phyloP scores from a whole-genome alignment of 768 basidiomycete genomes.

The Cantharellus cinnabarinus region DNA sequence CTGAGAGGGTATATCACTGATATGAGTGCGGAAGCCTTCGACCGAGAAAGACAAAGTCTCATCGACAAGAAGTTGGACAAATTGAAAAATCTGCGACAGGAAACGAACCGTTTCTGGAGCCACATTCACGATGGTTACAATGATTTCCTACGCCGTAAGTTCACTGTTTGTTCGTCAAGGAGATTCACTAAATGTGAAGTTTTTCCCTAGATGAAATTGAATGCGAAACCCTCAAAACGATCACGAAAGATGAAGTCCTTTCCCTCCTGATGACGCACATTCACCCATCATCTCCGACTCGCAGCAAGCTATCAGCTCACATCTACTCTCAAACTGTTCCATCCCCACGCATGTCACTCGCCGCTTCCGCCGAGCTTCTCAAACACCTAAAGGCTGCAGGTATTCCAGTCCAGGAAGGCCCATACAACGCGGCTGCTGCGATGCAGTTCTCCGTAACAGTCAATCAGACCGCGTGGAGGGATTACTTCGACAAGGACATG shows the following conservation, averaged over 20 bases:
- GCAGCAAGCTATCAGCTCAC: conserved; percentile 74
- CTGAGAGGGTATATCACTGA: conserved; percentile 47
- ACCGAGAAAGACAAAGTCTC: conserved; percentile 55
- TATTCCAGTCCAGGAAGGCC: conserved; percentile 29
- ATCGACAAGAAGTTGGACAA: conserved; percentile 69
- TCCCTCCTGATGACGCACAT: conserved; percentile 46
- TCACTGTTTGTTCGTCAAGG: not conserved
- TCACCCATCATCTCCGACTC: conserved; percentile 43
- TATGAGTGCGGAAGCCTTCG: conserved; percentile 55
- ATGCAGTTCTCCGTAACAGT: conserved; percentile 35
- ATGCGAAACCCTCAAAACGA: conserved; percentile 35
- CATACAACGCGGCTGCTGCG: conserved; percentile 31
- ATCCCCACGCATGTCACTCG: conserved; percentile 37
- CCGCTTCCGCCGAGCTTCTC: conserved; percentile 44
- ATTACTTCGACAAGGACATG: conserved; percentile 16
- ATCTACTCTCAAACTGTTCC: conserved; percentile 45
- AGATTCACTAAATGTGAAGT: not conserved
- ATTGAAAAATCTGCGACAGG: conserved; percentile 74
- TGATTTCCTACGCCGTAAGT: conserved; percentile 67
- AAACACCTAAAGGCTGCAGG: conserved; percentile 27
- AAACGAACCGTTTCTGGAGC: conserved; percentile 43
- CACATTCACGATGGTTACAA: conserved; percentile 62
- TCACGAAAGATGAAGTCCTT: conserved; percentile 60
- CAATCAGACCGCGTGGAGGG: conserved; percentile 45
- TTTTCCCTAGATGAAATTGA: conserved; percentile 59